A percentile compares a stretch with the other conserved stretches of the same genome.
These are phyloP conservation scores for Hyparrhenia diplandra DNA, from an alignment of 176 grass and related monocot species.

Conservation along the genomic window DNA sequence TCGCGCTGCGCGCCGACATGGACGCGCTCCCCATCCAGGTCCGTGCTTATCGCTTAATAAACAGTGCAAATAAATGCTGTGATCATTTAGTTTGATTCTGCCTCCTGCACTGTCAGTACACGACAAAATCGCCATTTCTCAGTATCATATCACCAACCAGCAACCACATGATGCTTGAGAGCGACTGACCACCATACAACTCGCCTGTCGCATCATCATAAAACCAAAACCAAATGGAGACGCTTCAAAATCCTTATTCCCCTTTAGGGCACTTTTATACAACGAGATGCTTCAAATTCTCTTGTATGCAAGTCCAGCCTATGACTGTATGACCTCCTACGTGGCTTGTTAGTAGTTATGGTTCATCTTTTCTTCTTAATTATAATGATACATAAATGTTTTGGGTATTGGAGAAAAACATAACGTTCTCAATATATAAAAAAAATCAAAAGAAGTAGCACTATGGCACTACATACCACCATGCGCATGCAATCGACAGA, in stretches of 20 bases:
- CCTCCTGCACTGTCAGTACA: neutral
- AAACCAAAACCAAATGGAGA: neutral
- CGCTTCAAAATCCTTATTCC: too few species aligned
- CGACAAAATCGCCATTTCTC: neutral
- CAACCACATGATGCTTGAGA: neutral
- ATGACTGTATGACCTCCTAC: too few species aligned
- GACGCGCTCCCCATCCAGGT: conserved; percentile 89
- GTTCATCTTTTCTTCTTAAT: too few species aligned
- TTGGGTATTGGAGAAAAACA: too few species aligned
- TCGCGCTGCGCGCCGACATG: conserved; percentile 88
- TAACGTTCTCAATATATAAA: too few species aligned
- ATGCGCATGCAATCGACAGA: neutral
- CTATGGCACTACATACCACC: too few species aligned
- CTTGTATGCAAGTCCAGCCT: too few species aligned
- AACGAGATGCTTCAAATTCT: too few species aligned
- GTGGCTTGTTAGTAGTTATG: too few species aligned
- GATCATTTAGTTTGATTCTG: neutral
- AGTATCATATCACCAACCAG: neutral
- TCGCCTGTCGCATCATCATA: neutral
- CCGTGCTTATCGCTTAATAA: neutral
- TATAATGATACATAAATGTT: too few species aligned
- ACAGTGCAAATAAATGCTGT: neutral
- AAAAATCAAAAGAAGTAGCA: too few species aligned
- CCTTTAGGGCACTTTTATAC: too few species aligned
- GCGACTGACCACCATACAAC: neutral